A percentile compares a stretch with the other conserved stretches of the same genome.
These are phyloP conservation scores for Leucoagaricus sp. DNA, from an alignment of 1,284 basidiomycete species.

Conservation along the genomic window DNA sequence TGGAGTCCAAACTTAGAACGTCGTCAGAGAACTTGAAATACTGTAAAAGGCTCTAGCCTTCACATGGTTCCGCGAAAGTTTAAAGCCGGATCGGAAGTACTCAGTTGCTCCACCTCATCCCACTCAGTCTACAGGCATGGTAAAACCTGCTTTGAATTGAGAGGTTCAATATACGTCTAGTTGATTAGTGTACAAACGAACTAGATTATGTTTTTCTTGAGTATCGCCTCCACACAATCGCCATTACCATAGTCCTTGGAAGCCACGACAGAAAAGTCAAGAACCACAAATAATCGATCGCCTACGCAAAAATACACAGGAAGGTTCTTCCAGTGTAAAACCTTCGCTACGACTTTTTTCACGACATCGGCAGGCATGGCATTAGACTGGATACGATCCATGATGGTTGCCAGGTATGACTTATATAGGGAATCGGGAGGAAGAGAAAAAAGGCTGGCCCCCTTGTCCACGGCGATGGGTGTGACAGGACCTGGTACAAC, in stretches of 20 bases:
- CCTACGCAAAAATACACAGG: conserved; percentile 48
- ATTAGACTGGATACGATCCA: conserved; percentile 49
- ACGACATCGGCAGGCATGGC: conserved; percentile 55
- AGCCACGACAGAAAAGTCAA: conserved; percentile 53
- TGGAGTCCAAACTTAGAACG: too few species aligned
- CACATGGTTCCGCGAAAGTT: too few species aligned
- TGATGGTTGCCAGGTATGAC: conserved; percentile 50
- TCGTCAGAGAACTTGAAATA: too few species aligned
- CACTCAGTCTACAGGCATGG: too few species aligned
- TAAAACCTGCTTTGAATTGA: too few species aligned
- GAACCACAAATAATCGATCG: conserved; percentile 33
- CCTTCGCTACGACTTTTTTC: conserved; percentile 43
- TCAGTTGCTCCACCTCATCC: too few species aligned
- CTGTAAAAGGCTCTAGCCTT: too few species aligned
- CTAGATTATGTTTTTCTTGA: conserved; percentile 30
- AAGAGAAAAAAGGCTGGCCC: conserved; percentile 40
- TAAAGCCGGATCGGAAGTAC: too few species aligned
- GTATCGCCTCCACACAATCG: conserved; percentile 47
- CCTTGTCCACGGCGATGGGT: conserved; percentile 61
- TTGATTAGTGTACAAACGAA: background rate
- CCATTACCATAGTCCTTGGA: conserved; percentile 47
- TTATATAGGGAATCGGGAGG: conserved; percentile 52
- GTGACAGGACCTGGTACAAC: conserved; percentile 58
- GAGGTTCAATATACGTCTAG: too few species aligned
- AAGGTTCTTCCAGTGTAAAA: conserved; percentile 40